phyloP scores from a whole-genome alignment of 73 alveolate species.

The Paramecium caudatum region DNA sequence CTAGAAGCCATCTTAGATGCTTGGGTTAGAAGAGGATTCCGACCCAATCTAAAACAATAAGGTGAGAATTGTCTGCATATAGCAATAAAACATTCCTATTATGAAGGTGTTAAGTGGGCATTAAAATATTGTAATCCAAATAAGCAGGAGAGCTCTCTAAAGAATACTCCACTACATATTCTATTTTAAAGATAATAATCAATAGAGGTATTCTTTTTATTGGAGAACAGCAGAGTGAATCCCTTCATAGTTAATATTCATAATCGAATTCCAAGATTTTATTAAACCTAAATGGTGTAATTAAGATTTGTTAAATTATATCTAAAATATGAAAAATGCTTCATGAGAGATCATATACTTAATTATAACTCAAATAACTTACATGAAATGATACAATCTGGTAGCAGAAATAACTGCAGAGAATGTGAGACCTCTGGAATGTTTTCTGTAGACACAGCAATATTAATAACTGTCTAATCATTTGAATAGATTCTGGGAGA shows the following conservation, averaged over 20 bases:
- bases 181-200: conserved; percentile 16
- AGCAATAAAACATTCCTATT: background rate
- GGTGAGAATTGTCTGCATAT: conserved; percentile 48
- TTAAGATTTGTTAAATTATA: conserved; percentile 41
- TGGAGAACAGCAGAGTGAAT: background rate
- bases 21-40: background rate
- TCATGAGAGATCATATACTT: background rate
- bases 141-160: background rate
- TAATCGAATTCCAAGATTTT: background rate
- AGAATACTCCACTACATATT: conserved; percentile 32
- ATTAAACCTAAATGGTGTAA: background rate
- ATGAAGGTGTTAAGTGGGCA: conserved; percentile 53
- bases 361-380: conserved; percentile 2
- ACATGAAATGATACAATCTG: conserved; percentile 5
- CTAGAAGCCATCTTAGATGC: background rate
- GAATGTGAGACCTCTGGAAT: conserved; percentile 1
- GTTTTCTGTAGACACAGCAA: background rate
- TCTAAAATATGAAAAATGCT: conserved; percentile 53
- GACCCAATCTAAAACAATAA: background rate
- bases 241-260: conserved; percentile 11
- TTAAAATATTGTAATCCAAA: conserved; percentile 28
- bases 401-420: background rate
- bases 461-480: background rate
- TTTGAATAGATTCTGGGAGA: background rate
- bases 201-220: background rate